A percentile compares a stretch with the other conserved stretches of the same genome.
Evolutionary conservation across 768 basidiomycete genomes (phyloP).

Genomic region (Lactarius deliciosus): DNA sequence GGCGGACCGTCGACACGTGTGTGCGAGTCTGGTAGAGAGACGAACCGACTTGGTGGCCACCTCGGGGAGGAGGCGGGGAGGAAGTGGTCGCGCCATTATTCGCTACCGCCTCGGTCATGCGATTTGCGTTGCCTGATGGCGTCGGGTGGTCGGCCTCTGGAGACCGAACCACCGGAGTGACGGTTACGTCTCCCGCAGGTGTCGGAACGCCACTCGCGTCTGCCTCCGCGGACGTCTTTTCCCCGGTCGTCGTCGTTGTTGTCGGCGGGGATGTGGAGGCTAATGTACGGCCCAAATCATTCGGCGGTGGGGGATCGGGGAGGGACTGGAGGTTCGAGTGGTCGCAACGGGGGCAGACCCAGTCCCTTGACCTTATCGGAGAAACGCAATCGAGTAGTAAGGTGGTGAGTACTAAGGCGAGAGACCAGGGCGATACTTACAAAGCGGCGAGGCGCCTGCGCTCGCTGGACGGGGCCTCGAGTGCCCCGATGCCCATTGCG

Average conservation of each 20-base stretch:
- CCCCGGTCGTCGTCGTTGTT: not conserved
- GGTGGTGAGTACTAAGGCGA: not conserved
- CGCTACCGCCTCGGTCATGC: not conserved
- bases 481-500: constrained; percentile 82
- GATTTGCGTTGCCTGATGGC: not conserved
- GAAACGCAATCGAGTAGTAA: not conserved
- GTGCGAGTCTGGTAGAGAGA: constrained; percentile 10
- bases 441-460: constrained; percentile 73
- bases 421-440: constrained; percentile 46
- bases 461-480: constrained; percentile 74
- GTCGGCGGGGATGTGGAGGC: not conserved
- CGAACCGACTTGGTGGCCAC: constrained; percentile 5
- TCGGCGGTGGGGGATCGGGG: constrained; percentile 53
- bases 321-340: constrained; percentile 65
- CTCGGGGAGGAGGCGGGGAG: not conserved
- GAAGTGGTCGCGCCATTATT: not conserved
- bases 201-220: constrained; percentile 7
- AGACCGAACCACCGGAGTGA: not conserved
- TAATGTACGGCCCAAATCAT: not conserved
- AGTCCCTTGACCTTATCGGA: constrained; percentile 67
- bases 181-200: not conserved
- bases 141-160: not conserved
- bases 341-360: constrained; percentile 75
- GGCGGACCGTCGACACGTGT: constrained; percentile 32
- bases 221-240: not conserved